Base-by-base conservation (phyloP, 768 basidiomycete genomes). In the Xerocomellus amylosporus region DNA sequence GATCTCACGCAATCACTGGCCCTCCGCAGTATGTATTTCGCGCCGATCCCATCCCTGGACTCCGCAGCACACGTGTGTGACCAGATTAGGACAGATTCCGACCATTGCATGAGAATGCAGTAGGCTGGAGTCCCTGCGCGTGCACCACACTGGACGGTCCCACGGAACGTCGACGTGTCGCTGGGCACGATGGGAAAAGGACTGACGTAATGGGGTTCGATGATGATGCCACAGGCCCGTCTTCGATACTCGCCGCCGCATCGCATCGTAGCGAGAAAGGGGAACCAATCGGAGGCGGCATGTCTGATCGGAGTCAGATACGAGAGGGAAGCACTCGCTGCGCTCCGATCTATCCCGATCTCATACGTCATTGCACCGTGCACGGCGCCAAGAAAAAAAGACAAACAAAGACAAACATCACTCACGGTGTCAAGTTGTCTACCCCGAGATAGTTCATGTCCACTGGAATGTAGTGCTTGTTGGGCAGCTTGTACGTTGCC, bases 401-500 rank as follows among this genome's bases (percentile, higher is more conserved):
- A 34, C 22, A 50, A 31, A 49, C 9, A 45, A 36, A 49, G 34
- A 46, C 20, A 63, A 60, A 58, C n/a, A 37, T 26, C 44, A 75
- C 73, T 65, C 64, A 87, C 85, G 85, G 84, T 3, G 82, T 83
- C 37, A 79, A 59, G 64, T 92, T 91, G 61, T 90, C 87, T 9
- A 88, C 66, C 2, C 82, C 83, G 41, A 88, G 73, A 56, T 90
- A 90, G 49, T 71, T 72, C 85, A 93, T 87, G 69, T 90, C 84
- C 44, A 94, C 90, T 0, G 90, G 89, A 61, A 97, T 82, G 70
- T 96, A 98, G 67, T 97, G 95, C 73, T 94, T 92, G 77, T 98
- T 98, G 2, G 96, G 95, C 3, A 97, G 78, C 40, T 74, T 71
- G 72, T 96, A 97, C 14, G 79, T 77, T 31, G 90, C 87, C 3